phyloP scores from a whole-genome alignment of 2,329 filamentous ascomycete species.

The Sclerotinia sclerotiorum region DNA sequence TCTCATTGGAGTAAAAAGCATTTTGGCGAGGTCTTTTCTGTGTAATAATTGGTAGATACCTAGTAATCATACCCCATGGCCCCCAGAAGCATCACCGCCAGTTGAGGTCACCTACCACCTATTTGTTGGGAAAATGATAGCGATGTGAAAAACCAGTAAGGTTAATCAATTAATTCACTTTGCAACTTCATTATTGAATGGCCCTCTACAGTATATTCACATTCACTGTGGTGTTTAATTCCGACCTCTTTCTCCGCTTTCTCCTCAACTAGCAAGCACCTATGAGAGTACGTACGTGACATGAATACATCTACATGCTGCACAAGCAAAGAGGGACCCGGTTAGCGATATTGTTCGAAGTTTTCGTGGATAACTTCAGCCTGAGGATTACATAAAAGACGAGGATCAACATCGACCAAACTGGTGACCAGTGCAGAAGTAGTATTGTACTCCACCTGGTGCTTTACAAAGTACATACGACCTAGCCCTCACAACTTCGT shows the following conservation, averaged over 20 bases:
- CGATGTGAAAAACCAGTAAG: not conserved
- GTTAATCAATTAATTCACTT: not conserved
- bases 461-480: conserved; percentile 14
- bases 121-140: not conserved
- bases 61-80: not conserved
- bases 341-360: not conserved
- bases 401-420: conserved; percentile 6
- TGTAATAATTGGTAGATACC: conserved; percentile 2
- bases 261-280: not conserved
- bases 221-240: not conserved
- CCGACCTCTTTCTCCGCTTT: not conserved
- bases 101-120: not conserved
- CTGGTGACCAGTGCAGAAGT: conserved; percentile 5
- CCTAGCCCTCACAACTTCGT: not conserved
- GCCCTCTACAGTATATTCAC: not conserved
- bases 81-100: conserved; percentile 2
- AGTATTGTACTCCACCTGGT: conserved; percentile 13
- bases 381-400: conserved; percentile 12
- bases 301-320: no score
- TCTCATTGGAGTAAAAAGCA: not conserved
- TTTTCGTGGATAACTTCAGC: conserved; percentile 3
- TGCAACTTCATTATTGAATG: not conserved
- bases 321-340: no score
- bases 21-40: not conserved
- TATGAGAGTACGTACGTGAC: no score